Evolutionary conservation across 2,329 filamentous ascomycete species (phyloP), one percentile per base, ranked within the genome.

Genomic region (Cladosporium phlei): DNA sequence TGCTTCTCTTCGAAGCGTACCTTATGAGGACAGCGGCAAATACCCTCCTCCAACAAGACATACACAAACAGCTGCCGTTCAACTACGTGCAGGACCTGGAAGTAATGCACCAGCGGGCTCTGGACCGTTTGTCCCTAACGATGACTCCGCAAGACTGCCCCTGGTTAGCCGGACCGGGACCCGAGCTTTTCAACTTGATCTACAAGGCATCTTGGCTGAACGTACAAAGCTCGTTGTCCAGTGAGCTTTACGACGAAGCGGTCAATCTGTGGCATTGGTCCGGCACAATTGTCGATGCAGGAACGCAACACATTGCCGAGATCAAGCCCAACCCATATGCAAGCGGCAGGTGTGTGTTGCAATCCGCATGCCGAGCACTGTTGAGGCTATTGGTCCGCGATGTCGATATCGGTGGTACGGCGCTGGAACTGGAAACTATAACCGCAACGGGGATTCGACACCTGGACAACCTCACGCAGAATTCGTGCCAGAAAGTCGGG

Each of bases 1-100:
- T 27, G 2, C 27, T 55, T 8, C 45, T 57, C 2, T 47, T 56
- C n/a, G 53, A 55, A 46, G 55, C 34, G 11, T 57, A 57, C 29
- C 53, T 56, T 34, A 37, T 48, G 27, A 49, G 52, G 8, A 52
- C 53, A 5, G 29, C 48, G 9, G 38, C 45, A 24, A 56, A 56
- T 32, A 42, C 38, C 21, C 46, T 57, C 2, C 50, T 54, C 27
- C 51, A 53, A 14, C 39, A 51, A 3, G 45, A 52, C 12, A 42
- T 43, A 10, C 32, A 45, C 17, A 34, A 5, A 32, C 25, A 32
- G 27, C 37, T 55, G 22, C 44, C 53, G 1, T 38, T 50, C 8
- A 29, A 52, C 22, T 37, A 45, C 22, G 11, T 45, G 21, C n/a
- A 34, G 6, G 10, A 16, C 6, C 16, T 45, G 17, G 16, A 17